Conservation (phyloP, 768 basidiomycete genomes). For the Piloderma croceum region DNA sequence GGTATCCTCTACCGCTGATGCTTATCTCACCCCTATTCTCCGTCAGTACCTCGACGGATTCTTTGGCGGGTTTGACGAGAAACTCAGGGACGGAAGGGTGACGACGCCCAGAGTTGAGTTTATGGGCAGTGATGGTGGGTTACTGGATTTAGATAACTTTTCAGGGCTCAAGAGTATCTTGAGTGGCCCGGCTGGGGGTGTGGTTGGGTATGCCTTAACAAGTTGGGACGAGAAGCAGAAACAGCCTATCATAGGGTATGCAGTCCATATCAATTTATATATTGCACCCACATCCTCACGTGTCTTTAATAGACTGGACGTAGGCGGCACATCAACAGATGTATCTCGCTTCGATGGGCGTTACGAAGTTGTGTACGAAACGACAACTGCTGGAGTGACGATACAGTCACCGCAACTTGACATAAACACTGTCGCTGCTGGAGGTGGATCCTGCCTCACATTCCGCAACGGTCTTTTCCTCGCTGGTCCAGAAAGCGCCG, state of each 20-base stretch:
- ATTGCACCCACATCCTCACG: neutral
- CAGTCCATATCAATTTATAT: conserved; percentile 7
- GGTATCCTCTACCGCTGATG: conserved; percentile 88
- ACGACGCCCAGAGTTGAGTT: conserved; percentile 79
- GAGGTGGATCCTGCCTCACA: conserved; percentile 84
- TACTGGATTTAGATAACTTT: conserved; percentile 77
- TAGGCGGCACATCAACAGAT: conserved; percentile 95
- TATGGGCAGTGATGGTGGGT: conserved; percentile 91
- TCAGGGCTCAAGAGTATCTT: conserved; percentile 91
- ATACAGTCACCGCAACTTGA: conserved; percentile 92
- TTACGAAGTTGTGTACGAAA: conserved; percentile 92
- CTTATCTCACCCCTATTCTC: conserved; percentile 90
- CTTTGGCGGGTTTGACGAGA: conserved; percentile 80
- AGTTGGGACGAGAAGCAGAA: conserved; percentile 76
- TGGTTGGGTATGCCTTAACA: conserved; percentile 87
- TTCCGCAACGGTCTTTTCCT: conserved; percentile 89
- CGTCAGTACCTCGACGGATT: conserved; percentile 84
- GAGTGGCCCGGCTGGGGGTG: conserved; percentile 91
- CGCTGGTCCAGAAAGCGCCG: conserved; percentile 89
- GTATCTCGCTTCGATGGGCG: conserved; percentile 89
- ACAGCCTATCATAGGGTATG: conserved; percentile 79
- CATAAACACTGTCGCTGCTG: conserved; percentile 94
- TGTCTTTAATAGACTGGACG: conserved; percentile 56
- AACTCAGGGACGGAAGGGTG: conserved; percentile 54
- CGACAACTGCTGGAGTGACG: conserved; percentile 89